phyloP scores from a whole-genome alignment of 495 filamentous ascomycete genomes.

The Neurospora sp. region DNA sequence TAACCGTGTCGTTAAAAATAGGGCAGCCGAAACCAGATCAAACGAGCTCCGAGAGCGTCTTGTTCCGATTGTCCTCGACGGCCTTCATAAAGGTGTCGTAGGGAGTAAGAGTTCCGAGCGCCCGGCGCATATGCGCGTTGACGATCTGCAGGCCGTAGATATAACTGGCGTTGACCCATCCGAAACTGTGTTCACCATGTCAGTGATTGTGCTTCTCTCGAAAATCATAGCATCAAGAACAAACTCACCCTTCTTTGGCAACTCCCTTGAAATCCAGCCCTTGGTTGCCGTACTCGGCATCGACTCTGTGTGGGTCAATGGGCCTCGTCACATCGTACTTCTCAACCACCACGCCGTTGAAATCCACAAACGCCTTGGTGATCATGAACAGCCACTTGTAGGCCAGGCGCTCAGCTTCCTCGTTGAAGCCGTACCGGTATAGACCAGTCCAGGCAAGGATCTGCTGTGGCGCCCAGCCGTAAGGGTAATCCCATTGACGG shows the following conservation, averaged over 20 bases:
- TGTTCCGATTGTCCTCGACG: slow-evolving; percentile 32
- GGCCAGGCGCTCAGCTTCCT: slow-evolving; percentile 75
- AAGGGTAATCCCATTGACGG: slow-evolving; percentile 96
- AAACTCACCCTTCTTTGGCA: slow-evolving; percentile 82
- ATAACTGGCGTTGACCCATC: slow-evolving; percentile 97
- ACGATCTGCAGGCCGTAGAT: slow-evolving; percentile 79
- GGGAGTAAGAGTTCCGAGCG: slow-evolving; percentile 72
- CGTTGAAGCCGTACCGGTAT: slow-evolving; percentile 78
- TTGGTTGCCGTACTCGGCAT: slow-evolving; percentile 96
- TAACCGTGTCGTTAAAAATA: neutral
- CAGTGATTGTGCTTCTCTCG: slow-evolving; percentile 14
- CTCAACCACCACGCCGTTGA: slow-evolving; percentile 94
- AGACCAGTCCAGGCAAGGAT: slow-evolving; percentile 95
- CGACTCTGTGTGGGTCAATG: slow-evolving; percentile 81
- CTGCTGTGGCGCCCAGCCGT: slow-evolving; percentile 97
- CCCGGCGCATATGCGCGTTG: slow-evolving; percentile 73
- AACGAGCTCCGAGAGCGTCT: slow-evolving; percentile 29
- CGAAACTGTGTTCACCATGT: slow-evolving; percentile 54
- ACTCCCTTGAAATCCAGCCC: slow-evolving; percentile 89
- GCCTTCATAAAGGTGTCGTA: slow-evolving; percentile 65
- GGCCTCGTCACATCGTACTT: slow-evolving; percentile 94
- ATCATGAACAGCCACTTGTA: slow-evolving; percentile 98
- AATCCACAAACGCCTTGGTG: slow-evolving; percentile 92
- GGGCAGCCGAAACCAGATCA: slow-evolving; percentile 3
- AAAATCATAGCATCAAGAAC: neutral